A percentile compares a stretch with the other conserved stretches of the same genome.
phyloP scores from a whole-genome alignment of 2,329 filamentous ascomycete species.

The Hypomyces perniciosus region DNA sequence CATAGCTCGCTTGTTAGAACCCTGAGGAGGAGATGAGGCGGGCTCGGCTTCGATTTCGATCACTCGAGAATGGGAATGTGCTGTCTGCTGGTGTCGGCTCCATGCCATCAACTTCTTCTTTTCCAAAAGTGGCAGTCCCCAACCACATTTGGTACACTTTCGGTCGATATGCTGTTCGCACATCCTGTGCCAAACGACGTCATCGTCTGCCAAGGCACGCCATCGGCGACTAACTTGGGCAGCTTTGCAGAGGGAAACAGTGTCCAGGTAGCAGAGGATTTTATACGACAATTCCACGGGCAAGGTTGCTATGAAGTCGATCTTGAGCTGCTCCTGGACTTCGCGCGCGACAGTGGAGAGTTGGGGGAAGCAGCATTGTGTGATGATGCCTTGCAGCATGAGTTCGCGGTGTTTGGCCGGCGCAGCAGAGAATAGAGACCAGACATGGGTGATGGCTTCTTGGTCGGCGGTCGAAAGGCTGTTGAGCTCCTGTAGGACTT shows the following conservation, averaged over 20 bases:
- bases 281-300: slow-evolving; percentile 89
- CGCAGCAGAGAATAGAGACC: slow-evolving; percentile 95
- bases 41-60: slow-evolving; percentile 18
- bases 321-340: slow-evolving; percentile 91
- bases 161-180: slow-evolving; percentile 94
- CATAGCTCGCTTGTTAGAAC: slow-evolving; percentile 30
- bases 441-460: slow-evolving; percentile 93
- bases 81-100: slow-evolving; percentile 73
- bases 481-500: slow-evolving; percentile 64
- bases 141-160: slow-evolving; percentile 92
- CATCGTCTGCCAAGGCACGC: slow-evolving; percentile 88
- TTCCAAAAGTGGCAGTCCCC: slow-evolving; percentile 86
- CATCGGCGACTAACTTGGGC: slow-evolving; percentile 88
- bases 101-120: slow-evolving; percentile 81
- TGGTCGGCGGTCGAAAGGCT: slow-evolving; percentile 77
- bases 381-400: slow-evolving; percentile 93
- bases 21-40: slow-evolving; percentile 15
- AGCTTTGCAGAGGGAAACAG: slow-evolving; percentile 88
- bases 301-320: slow-evolving; percentile 87
- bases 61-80: slow-evolving; percentile 28
- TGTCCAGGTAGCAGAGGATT: slow-evolving; percentile 88
- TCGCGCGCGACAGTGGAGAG: slow-evolving; percentile 87
- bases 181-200: slow-evolving; percentile 96
- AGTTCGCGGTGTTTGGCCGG: slow-evolving; percentile 89
- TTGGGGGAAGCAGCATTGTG: slow-evolving; percentile 96